These are phyloP conservation scores for Dendrobium nobile DNA, from an alignment of 106 monocot genomes.

Conservation along the genomic window DNA sequence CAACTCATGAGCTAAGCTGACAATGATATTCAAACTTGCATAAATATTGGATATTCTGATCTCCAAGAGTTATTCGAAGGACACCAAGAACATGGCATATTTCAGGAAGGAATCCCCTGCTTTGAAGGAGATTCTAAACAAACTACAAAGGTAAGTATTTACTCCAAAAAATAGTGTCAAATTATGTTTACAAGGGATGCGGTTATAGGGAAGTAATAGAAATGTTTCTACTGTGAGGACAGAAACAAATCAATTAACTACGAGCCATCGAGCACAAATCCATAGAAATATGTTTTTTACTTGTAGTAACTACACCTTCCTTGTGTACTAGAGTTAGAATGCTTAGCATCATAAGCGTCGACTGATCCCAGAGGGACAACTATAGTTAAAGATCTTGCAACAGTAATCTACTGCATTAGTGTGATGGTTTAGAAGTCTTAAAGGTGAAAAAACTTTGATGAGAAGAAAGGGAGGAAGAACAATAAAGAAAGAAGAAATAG, in stretches of 20 bases:
- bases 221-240: background rate
- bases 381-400: no score
- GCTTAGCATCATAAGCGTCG: no score
- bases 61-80: background rate
- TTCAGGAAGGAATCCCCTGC: background rate
- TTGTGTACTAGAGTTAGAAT: background rate
- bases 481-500: no score
- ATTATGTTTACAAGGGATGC: no score
- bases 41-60: background rate
- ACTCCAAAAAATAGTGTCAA: no score
- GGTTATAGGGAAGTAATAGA: no score
- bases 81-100: background rate
- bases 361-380: no score
- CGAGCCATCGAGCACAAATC: background rate
- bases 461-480: no score
- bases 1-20: background rate
- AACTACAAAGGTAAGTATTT: conserved; percentile 5
- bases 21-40: background rate
- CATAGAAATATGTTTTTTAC: background rate
- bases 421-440: no score
- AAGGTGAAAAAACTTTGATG: no score
- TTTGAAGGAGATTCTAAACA: conserved; percentile 3
- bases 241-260: background rate
- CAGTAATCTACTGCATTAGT: no score
- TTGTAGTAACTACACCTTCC: background rate